These are phyloP conservation scores for Trichocomaceae sp. DNA, from an alignment of 2,329 filamentous ascomycete species.

Conservation along the genomic window DNA sequence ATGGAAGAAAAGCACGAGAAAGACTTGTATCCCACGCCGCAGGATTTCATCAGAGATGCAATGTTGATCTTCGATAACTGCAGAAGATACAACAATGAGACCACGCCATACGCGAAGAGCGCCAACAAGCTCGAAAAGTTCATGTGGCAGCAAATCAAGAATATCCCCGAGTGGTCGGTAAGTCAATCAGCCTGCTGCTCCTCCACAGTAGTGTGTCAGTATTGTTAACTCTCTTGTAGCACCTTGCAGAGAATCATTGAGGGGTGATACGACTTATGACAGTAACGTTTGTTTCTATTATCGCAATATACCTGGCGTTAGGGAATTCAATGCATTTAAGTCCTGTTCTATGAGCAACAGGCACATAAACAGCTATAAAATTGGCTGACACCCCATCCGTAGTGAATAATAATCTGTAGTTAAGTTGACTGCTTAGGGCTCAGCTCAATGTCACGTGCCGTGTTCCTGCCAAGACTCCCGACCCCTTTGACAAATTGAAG, in stretches of 20 bases:
- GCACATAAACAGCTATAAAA: neutral
- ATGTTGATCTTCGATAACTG: slow-evolving; percentile 91
- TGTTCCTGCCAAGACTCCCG: neutral
- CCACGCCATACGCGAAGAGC: slow-evolving; percentile 87
- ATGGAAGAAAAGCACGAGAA: slow-evolving; percentile 96
- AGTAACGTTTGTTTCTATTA: neutral
- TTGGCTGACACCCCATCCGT: too few species aligned
- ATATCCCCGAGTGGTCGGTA: slow-evolving; percentile 84
- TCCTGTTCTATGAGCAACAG: neutral
- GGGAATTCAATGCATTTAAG: neutral
- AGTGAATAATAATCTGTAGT: too few species aligned
- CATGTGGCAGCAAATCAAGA: slow-evolving; percentile 90
- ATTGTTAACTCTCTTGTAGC: slow-evolving; percentile 23
- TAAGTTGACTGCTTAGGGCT: too few species aligned
- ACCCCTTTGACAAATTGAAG: neutral
- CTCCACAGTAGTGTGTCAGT: neutral
- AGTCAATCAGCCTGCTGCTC: slow-evolving; percentile 22
- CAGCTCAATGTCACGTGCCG: neutral
- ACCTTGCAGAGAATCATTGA: slow-evolving; percentile 28
- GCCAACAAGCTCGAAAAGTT: slow-evolving; percentile 89
- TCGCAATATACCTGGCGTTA: neutral
- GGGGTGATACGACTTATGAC: neutral
- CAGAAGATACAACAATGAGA: slow-evolving; percentile 92
- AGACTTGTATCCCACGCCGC: slow-evolving; percentile 81
- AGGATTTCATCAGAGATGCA: slow-evolving; percentile 87